Evolutionary conservation across 768 basidiomycete species (phyloP).

Genomic region (Suillus spraguei): DNA sequence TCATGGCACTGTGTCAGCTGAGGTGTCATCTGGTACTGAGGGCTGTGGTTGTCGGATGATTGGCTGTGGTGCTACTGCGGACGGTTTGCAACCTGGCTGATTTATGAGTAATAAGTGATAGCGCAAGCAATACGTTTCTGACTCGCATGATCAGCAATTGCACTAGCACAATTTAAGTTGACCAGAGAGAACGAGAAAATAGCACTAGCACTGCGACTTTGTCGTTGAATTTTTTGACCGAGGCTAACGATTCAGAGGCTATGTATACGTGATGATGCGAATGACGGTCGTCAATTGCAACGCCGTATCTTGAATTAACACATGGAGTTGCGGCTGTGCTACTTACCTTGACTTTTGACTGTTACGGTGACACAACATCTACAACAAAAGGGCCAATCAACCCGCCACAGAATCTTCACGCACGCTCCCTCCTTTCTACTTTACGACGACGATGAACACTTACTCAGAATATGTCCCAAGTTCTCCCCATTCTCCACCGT

Average conservation of each 20-base stretch:
- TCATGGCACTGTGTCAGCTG: slow-evolving; percentile 10
- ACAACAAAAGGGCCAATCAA: slow-evolving; percentile 3
- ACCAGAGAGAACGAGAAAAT: too few relatives aligned
- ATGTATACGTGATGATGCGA: not conserved
- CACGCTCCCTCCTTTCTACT: not conserved
- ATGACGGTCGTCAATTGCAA: too few relatives aligned
- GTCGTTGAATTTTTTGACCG: not conserved
- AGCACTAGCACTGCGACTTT: too few relatives aligned
- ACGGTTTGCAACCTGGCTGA: slow-evolving; percentile 22
- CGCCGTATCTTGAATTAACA: too few relatives aligned
- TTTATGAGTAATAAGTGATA: not conserved
- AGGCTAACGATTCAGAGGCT: not conserved
- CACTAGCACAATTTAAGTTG: too few relatives aligned
- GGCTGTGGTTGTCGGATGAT: slow-evolving; percentile 11
- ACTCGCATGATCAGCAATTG: too few relatives aligned
- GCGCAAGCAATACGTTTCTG: not conserved
- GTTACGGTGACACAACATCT: slow-evolving; percentile 6
- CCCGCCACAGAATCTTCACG: not conserved
- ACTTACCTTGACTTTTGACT: not conserved
- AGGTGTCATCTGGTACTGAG: slow-evolving; percentile 9
- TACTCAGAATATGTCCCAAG: slow-evolving; percentile 15
- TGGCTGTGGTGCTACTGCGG: not conserved
- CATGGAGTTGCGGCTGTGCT: not conserved
- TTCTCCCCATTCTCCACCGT: slow-evolving; percentile 13
- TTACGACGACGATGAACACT: slow-evolving; percentile 19